Conservation (phyloP, 345 rosid genomes). For the Mangifera indica region DNA sequence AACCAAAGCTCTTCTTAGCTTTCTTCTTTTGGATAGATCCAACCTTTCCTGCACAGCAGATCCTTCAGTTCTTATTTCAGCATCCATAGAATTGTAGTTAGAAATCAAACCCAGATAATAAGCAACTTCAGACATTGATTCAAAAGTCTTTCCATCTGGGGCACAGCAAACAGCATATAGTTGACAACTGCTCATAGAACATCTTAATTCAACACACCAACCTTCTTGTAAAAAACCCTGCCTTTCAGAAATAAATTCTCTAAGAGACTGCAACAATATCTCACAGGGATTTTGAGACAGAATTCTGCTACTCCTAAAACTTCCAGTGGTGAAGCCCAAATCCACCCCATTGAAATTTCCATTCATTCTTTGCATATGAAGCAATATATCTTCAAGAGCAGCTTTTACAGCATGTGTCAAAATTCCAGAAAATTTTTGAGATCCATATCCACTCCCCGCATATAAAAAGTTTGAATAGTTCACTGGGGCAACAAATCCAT, state of each 20-base stretch:
- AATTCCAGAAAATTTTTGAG: constrained; percentile 46
- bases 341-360: constrained; percentile 39
- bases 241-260: constrained; percentile 73
- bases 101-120: constrained; percentile 68
- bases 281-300: constrained; percentile 63
- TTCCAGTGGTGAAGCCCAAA: constrained; percentile 52
- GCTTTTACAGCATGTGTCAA: constrained; percentile 31
- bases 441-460: constrained; percentile 47
- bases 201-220: constrained; percentile 75
- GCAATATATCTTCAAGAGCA: constrained; percentile 49
- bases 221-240: constrained; percentile 83
- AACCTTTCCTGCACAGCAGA: constrained; percentile 51
- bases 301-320: constrained; percentile 45
- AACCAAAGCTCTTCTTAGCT: constrained; percentile 41
- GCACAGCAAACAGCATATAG: constrained; percentile 61
- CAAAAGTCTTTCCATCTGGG: constrained; percentile 80
- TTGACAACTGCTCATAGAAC: constrained; percentile 47
- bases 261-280: constrained; percentile 70
- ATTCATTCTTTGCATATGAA: constrained; percentile 33
- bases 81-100: constrained; percentile 44
- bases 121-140: constrained; percentile 81
- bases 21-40: constrained; percentile 58
- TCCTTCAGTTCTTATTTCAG: constrained; percentile 44
- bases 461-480: constrained; percentile 43
- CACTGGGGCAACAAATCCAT: constrained; percentile 50